Percentiles rank a stretch among this genome's conserved stretches.
phyloP scores from a whole-genome alignment of 2,329 filamentous ascomycete genomes.

The Capronia coronata region DNA sequence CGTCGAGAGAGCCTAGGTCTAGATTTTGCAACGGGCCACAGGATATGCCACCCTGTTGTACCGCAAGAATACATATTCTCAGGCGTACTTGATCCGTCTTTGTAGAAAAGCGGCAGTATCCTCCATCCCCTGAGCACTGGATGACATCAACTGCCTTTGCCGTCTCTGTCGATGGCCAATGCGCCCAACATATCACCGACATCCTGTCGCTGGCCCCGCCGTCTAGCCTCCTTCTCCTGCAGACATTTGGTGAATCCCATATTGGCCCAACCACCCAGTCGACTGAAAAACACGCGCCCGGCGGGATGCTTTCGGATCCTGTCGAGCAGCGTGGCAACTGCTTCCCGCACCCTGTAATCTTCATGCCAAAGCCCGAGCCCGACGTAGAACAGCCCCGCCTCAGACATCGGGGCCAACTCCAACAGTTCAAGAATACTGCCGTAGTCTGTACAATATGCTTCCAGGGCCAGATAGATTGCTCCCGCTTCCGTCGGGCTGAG shows the following conservation, averaged over 20 bases:
- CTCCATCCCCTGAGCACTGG: too few species aligned
- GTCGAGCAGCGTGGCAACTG: conserved; percentile 72
- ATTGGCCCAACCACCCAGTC: conserved; percentile 80
- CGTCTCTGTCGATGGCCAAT: conserved; percentile 5
- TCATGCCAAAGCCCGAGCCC: conserved; percentile 89
- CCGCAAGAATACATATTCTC: too few species aligned
- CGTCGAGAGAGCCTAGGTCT: too few species aligned
- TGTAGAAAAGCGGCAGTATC: too few species aligned
- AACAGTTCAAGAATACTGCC: conserved; percentile 80
- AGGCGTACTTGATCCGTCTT: too few species aligned
- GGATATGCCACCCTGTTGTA: too few species aligned
- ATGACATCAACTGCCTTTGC: conserved; percentile 15
- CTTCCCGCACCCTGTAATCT: conserved; percentile 67
- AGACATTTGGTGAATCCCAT: conserved; percentile 75
- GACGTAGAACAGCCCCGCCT: conserved; percentile 84
- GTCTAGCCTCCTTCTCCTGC: conserved; percentile 48
- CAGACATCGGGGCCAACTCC: conserved; percentile 73
- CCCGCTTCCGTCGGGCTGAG: conserved; percentile 68
- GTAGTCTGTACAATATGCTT: conserved; percentile 68
- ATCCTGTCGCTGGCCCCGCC: conserved; percentile 14
- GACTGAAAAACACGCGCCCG: conserved; percentile 86
- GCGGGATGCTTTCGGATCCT: conserved; percentile 80
- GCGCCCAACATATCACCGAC: conserved; percentile 10
- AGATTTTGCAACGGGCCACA: too few species aligned
- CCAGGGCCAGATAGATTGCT: conserved; percentile 77